Evolutionary conservation across 2,329 filamentous ascomycete species (phyloP), one percentile per base, ranked within the genome.

Genomic region (Aureobasidium uvarum): DNA sequence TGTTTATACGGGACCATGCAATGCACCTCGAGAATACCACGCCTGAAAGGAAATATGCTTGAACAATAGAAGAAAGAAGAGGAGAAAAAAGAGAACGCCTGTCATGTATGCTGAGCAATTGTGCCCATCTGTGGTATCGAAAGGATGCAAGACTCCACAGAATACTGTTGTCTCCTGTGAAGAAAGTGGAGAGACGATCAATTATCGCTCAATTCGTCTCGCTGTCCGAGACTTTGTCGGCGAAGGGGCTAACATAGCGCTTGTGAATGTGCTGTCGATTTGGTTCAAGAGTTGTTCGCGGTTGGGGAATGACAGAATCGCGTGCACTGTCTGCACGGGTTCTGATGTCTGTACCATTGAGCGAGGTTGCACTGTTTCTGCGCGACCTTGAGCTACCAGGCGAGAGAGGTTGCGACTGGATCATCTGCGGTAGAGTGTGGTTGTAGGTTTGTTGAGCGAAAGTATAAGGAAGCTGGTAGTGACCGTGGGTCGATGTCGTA

Each of bases 281-380:
- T 20, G 63, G 63, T 43, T 65, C 52, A 31, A 65, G 62, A 7
- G 62, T 51, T 31, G 52, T 33, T 58, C 62, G 43, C 31, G 62
- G 41, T 20, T 56, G 62, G 31, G 52, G 62, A n/a, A 51, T 59
- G 4, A 54, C 52, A 23, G 63, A 56, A 23, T 65, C 63, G 23
- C 73, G 69, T 20, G 72, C 73, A 64, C 72, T 74, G 66, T 76
- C 74, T 11, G 73, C 73, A 48, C 74, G 65, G 20, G 68, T 70
- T 59, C 74, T 67, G 36, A 71, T 58, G n/a, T 68, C 56, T 8
- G 67, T 52, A 18, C 63, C 59, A 6, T 66, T 66, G 58, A 64
- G 65, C 2, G 71, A 71, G 13, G 71, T 70, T 33, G 68, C 63
- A n/a, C 69, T 70, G 50, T 55, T 66, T 60, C 71, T 68, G 64